Base-by-base conservation (phyloP, 2,329 filamentous ascomycete genomes). In the Hypoxylon sp. region DNA sequence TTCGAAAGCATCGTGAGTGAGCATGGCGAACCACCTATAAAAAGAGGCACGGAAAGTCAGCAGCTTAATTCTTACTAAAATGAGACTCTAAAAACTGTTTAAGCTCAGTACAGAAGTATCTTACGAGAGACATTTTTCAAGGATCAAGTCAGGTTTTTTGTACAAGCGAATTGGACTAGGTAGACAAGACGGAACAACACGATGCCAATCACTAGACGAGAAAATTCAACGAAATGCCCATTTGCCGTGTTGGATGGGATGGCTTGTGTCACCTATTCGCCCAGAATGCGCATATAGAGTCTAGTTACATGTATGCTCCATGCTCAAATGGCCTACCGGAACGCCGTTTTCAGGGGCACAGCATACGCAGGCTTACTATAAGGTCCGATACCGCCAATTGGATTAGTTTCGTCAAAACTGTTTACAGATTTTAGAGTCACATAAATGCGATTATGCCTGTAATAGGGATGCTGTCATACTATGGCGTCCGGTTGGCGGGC, bases 41-140 rank as follows among this genome's bases (percentile, higher is more conserved):
- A 50, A 50, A n/a, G 10, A n/a, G 10, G 19, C 5, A 33, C 11
- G 8, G 11, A 5, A 50, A 37, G 11, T 14, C 22, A 19, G n/a
- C 37, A 29, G n/a, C 24, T 31, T 24, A 9, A 42, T 14, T 24
- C 22, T 26, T 42, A 6, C 37, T 55, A 37, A 14, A 17, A 13
- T 5, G 24, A n/a, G 19, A 31, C 3, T 2, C n/a, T 29, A n/a
- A 11, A 11, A 1, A 11, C 24, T n/a, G 8, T 8, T 50, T 46
- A 26, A 3, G 3, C 62, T 22, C n/a, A 26, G 54, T 31, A 2
- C 11, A 60, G 63, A 52, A 47, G 11, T 60, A 65, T 59, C 39
- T 50, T 65, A 54, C 55, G 54, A 65, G 48, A 59, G 37, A 54
- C 37, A 64, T 29, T 10, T 14, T 39, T 13, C 19, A 44, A 59